These are phyloP conservation scores for Fragaria nilgerrensis DNA, from an alignment of 306 rosid species.

Conservation along the genomic window DNA sequence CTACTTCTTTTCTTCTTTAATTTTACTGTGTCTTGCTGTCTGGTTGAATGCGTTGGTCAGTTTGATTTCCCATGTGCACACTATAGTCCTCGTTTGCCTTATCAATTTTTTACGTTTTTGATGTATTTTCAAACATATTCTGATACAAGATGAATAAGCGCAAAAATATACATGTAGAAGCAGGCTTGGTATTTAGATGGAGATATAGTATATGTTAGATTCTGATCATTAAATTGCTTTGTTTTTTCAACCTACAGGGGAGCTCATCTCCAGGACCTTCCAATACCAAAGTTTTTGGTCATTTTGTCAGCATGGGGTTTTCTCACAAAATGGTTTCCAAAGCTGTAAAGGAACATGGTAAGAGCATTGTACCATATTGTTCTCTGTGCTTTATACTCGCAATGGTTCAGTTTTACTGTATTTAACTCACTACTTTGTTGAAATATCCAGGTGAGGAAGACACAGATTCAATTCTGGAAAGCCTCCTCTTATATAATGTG, in stretches of 20 bases:
- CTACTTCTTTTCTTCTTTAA: background rate
- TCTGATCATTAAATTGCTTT: slow-evolving; percentile 21
- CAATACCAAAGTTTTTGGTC: slow-evolving; percentile 58
- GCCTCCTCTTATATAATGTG: slow-evolving; percentile 73
- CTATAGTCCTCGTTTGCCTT: background rate
- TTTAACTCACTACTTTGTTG: slow-evolving; percentile 19
- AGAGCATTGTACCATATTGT: slow-evolving; percentile 26
- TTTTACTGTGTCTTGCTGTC: background rate
- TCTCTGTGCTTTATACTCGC: slow-evolving; percentile 12
- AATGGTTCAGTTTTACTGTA: slow-evolving; percentile 20
- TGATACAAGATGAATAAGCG: background rate
- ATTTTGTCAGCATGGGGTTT: slow-evolving; percentile 81
- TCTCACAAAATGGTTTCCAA: slow-evolving; percentile 61
- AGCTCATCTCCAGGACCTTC: slow-evolving; percentile 64
- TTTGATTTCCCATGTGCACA: background rate
- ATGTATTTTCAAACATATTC: background rate
- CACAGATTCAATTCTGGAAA: slow-evolving; percentile 58
- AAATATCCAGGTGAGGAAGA: slow-evolving; percentile 77
- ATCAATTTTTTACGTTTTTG: background rate
- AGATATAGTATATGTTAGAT: slow-evolving; percentile 9
- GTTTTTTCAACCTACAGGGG: slow-evolving; percentile 45
- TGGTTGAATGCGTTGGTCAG: background rate
- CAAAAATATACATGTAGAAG: background rate
- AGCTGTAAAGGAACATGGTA: slow-evolving; percentile 81
- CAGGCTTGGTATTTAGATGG: background rate